Base-by-base conservation (phyloP, 129 eudicot genomes). In the Chrysanthemum seticuspe region DNA sequence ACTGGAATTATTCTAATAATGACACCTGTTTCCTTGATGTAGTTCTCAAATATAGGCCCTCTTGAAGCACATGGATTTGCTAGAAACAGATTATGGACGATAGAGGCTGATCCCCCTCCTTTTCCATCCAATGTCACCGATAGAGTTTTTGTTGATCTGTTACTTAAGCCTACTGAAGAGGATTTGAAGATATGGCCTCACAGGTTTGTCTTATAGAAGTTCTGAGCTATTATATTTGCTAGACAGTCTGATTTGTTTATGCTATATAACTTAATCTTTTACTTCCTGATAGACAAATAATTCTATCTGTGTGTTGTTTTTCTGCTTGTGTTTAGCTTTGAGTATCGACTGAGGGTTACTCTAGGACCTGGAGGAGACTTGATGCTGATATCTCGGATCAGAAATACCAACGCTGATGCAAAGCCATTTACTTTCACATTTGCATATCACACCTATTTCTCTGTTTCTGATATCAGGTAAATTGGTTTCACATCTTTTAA, bases 391-490 rank as follows among this genome's bases (percentile, higher is more conserved):
- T 90, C 98, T 72, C 91, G 97, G 45, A 87, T 93, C 74, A 86
- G 92, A 78, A 93, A 93, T 78, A 83, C 86, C 77, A 83, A 75
- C 76, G 66, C 85, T 34, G 96, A 93, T 67, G 86, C 85, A 68
- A 93, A 87, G 74, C 92, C 91, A 52, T 90, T 93, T 74, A 49
- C 81, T 1, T 93, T 93, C 77, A 90, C 95, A 52, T 87, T 93
- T 86, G 98, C 98, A 4, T 89, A 87, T 84, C 95, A 87, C 80
- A 89, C 90, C 78, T 93, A 93, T 74, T 86, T 93, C 76, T 81
- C 90, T 70, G 98, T 93, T 79, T 93, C 98, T 21, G 92, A 93
- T 80, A 87, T 93, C 86, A 93, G 96, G 98, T 89, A 82, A 72
- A 62, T 69, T 59, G 55, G 60, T 62, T 48, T 69, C n/a, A 53